Base-by-base conservation (phyloP, 768 basidiomycete species). In the Mycena olivaceomarginata region DNA sequence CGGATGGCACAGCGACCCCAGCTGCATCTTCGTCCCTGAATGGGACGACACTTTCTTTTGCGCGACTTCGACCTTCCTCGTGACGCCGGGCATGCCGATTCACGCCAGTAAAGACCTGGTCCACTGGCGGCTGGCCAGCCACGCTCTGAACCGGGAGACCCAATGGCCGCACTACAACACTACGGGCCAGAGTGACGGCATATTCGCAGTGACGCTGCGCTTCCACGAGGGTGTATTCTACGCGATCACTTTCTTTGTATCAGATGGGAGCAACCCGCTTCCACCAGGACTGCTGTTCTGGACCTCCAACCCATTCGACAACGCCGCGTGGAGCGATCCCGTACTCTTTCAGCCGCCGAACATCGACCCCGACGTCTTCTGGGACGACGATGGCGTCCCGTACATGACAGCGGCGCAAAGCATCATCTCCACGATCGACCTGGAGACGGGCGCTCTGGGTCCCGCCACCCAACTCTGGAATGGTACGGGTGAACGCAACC, bases 21-120 rank as follows among this genome's bases (percentile, higher is more conserved):
- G 80, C 59, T 83, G 82, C 69, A 76, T 77, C 25, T 77, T 77
- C 70, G 76, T 73, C 45, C 80, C 73, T 53, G 81, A 82, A 53
- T 76, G 75, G 75, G 82, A 81, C 64, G 78, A 80, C 41, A 80
- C 76, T 11, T 84, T 81, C 77, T 83, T 81, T 67, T 84, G 82
- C 73, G 83, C 77, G 40, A 82, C 79, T 15, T 80, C 79, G 67
- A 83, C 83, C n/a, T 84, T 84, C 76, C 81, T 81, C 64, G 78
- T 81, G 40, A 81, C 82, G 46, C 83, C 83, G 25, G 82, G 79
- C 62, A 78, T 83, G 45, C 83, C 83, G 18, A 65, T 84, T 45
- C 80, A 80, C 46, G 77, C 80, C 39, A 80, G 77, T 48, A 81
- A 78, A 70, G 83, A 84, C 73, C 69, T 83, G 57, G 75, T 81